Evolutionary conservation across 148 eudicot genomes (phyloP), one percentile per base, ranked within the genome.

Genomic region (Rhododendron kiyosumense): DNA sequence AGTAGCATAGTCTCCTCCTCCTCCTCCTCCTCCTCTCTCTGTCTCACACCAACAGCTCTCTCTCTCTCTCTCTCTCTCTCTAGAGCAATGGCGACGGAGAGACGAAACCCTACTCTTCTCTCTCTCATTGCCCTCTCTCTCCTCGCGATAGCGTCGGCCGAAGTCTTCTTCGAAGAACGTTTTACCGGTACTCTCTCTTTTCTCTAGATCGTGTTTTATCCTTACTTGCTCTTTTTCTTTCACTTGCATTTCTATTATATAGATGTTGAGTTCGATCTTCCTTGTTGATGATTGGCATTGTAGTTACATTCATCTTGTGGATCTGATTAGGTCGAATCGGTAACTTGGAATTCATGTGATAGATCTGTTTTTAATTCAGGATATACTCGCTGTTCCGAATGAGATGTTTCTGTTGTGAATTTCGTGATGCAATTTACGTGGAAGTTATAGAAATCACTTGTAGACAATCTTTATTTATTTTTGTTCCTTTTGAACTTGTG

Each of bases 81-180:
- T 79, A 34, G 84, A 88, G 87, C 89, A 59, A 96, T 94, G 99
- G 94, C 89, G 93, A 86, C 80, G 80, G 86, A 81, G 83, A 45
- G 91, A 83, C 87, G 86, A 32, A 92, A 91, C 94, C 93, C 92
- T 93, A 91, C 12, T 82, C 77, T 86, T 81, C 86, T 96, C 91
- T 88, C 93, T 85, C 93, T 96, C 83, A 24, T 87, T 24, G 83
- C 86, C 15, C 90, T 95, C 88, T 95, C 94, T 84, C 91, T 93
- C 76, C 52, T 94, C 79, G 90, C 94, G 43, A 63, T 89, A 65
- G 89, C 92, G 7, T 92, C 95, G 17, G 93, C 98, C 49, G 86
- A 90, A 80, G 97, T 95, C 10, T 86, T 94, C 92, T 96, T 95
- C 90, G 97, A 96, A 83, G 99, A 96, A 85, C 95, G 97, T 28